A percentile compares a stretch with the other conserved stretches of the same genome.
These are phyloP conservation scores for Camillea tinctor DNA, from an alignment of 2,329 filamentous ascomycete species.

Conservation along the genomic window DNA sequence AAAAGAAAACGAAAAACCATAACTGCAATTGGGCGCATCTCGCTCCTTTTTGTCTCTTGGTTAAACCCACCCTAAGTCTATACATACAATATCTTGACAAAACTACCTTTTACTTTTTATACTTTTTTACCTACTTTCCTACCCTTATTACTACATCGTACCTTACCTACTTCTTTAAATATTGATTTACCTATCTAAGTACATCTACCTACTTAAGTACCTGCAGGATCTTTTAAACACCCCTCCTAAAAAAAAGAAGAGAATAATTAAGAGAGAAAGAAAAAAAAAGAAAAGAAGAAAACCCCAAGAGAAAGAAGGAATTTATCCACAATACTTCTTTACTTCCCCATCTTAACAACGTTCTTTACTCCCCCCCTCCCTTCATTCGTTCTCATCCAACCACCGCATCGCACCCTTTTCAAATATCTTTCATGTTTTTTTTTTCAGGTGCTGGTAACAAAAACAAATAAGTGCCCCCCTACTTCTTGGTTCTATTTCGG, in stretches of 20 bases:
- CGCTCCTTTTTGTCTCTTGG: neutral
- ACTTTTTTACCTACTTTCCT: neutral
- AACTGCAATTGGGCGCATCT: neutral
- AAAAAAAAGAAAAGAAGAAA: neutral
- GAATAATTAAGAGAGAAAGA: neutral
- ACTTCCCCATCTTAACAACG: neutral
- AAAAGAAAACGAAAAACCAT: conserved; percentile 1
- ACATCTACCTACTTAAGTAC: neutral
- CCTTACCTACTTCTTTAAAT: conserved; percentile 6
- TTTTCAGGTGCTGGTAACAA: neutral
- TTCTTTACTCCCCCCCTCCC: neutral
- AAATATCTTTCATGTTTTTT: neutral
- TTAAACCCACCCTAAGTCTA: neutral
- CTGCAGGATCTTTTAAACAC: conserved; percentile 2
- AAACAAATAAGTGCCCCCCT: neutral
- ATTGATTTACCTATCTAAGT: conserved; percentile 3
- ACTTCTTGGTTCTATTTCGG: conserved; percentile 1
- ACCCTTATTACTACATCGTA: neutral
- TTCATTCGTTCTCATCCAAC: neutral
- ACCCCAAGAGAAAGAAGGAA: neutral
- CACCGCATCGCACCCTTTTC: neutral
- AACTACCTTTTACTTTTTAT: neutral
- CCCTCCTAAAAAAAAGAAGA: neutral
- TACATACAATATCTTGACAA: neutral
- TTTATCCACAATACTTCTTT: neutral